Evolutionary conservation across 257 asterid genomes (phyloP).

Genomic region (Handroanthus guayacan): DNA sequence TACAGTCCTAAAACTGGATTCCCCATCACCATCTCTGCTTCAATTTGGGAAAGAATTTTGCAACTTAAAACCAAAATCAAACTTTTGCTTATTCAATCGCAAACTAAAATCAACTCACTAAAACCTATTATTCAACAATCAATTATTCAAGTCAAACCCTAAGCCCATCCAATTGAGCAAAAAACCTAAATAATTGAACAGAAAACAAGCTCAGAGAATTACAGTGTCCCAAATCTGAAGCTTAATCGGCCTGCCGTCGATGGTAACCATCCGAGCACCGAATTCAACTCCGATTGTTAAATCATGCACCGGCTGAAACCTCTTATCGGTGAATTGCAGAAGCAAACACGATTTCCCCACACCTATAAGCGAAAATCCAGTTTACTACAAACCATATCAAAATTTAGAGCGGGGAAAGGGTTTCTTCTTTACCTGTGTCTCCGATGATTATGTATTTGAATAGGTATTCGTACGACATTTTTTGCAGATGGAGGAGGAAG

Average conservation of each 20-base stretch:
- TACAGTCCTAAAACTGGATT: neutral
- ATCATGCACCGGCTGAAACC: slow-evolving; percentile 59
- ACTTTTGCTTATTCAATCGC: neutral
- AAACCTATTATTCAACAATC: neutral
- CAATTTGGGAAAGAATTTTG: neutral
- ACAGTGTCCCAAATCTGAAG: slow-evolving; percentile 65
- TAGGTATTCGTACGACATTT: slow-evolving; percentile 67
- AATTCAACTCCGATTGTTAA: slow-evolving; percentile 61
- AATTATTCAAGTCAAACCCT: neutral
- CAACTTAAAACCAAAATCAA: neutral
- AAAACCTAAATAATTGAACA: neutral
- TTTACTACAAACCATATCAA: neutral
- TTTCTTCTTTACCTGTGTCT: slow-evolving; percentile 48
- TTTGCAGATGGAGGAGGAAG: neutral
- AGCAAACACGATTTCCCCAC: slow-evolving; percentile 63
- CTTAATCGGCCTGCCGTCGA: slow-evolving; percentile 53
- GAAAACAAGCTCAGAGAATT: neutral
- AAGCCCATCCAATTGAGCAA: neutral
- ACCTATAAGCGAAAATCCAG: slow-evolving; percentile 26
- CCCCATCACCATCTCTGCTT: neutral
- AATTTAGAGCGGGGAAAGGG: neutral
- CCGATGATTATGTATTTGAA: slow-evolving; percentile 72
- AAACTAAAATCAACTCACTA: neutral
- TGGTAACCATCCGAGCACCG: slow-evolving; percentile 57
- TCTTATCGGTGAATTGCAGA: slow-evolving; percentile 57